Conservation (phyloP, 2,329 filamentous ascomycete species). For the Aspergillus jensenii region DNA sequence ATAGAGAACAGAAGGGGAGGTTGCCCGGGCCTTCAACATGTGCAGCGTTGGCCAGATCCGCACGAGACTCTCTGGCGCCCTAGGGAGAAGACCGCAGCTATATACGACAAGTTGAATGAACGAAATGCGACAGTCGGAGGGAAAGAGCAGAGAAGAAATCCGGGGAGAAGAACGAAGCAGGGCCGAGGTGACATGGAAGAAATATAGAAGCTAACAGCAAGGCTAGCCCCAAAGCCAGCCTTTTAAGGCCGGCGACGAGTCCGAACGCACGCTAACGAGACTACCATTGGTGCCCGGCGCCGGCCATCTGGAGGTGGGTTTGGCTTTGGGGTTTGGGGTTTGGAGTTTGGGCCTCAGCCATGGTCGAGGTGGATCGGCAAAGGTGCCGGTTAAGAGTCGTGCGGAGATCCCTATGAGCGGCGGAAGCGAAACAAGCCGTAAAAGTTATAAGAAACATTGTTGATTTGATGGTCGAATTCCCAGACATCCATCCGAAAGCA, state of each 20-base stretch:
- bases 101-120: background rate
- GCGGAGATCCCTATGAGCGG: background rate
- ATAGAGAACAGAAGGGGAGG: background rate
- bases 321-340: background rate
- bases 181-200: background rate
- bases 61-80: background rate
- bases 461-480: too few species aligned
- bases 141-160: background rate
- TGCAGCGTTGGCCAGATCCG: background rate
- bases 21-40: background rate
- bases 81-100: background rate
- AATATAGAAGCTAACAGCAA: constrained; percentile 5
- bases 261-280: background rate
- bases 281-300: background rate
- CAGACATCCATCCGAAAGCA: too few species aligned
- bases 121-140: background rate
- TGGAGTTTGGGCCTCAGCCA: background rate
- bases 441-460: too few species aligned
- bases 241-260: constrained; percentile 13
- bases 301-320: background rate
- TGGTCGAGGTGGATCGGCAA: background rate
- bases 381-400: background rate
- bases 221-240: constrained; percentile 8
- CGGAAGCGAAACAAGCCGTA: background rate
- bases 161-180: background rate